Evolutionary conservation across 257 asterid genomes (phyloP).

Genomic region (Solanum ahanhuiri): DNA sequence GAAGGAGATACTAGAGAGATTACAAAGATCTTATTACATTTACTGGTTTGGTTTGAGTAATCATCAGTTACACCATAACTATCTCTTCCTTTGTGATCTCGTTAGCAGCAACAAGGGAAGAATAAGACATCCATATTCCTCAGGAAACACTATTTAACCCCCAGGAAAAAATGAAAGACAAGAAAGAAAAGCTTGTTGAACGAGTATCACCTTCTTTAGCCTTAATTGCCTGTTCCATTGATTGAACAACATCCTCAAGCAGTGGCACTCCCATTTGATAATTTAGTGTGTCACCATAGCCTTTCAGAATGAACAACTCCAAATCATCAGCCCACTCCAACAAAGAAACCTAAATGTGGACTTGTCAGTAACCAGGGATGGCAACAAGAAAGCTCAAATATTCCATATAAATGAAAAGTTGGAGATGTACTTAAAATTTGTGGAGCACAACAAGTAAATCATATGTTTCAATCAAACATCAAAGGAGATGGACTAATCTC

Average conservation of each 20-base stretch:
- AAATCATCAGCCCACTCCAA: conserved; percentile 96
- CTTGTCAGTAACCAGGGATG: conserved; percentile 1
- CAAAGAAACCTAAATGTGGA: conserved; percentile 44
- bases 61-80: not conserved
- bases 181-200: not conserved
- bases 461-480: not conserved
- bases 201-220: conserved; percentile 55
- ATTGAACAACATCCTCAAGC: conserved; percentile 76
- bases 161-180: not conserved
- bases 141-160: not conserved
- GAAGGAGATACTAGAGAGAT: not conserved
- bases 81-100: not conserved
- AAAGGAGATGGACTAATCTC: not conserved
- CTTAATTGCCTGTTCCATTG: conserved; percentile 87
- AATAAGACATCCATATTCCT: not conserved
- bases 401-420: not conserved
- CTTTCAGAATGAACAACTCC: conserved; percentile 77
- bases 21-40: not conserved
- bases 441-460: not conserved
- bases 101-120: not conserved
- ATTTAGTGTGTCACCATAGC: conserved; percentile 85
- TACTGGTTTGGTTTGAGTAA: not conserved
- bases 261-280: conserved; percentile 93
- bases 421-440: not conserved
- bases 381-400: not conserved